A percentile compares a stretch with the other conserved stretches of the same genome.
Conservation (phyloP, 768 basidiomycete species). For the Butyriboletus loyo region DNA sequence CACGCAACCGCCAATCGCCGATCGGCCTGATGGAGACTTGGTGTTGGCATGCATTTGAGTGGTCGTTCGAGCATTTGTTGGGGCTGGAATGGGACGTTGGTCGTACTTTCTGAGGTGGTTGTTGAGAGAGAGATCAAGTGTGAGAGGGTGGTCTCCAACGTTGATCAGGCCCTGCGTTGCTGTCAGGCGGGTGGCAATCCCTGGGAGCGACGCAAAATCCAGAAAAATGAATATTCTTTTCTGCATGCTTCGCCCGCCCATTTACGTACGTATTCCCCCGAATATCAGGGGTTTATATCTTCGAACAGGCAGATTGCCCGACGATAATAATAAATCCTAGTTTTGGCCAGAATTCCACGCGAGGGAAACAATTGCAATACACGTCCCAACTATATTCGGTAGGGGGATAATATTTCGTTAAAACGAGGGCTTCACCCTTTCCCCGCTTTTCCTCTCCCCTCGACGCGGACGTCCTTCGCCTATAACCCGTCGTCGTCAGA, state of each 20-base stretch:
- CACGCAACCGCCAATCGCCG: slow-evolving; percentile 31
- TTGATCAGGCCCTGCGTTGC: slow-evolving; percentile 14
- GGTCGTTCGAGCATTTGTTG: slow-evolving; percentile 1
- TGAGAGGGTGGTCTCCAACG: background rate
- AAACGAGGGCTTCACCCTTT: slow-evolving; percentile 67
- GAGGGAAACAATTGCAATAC: slow-evolving; percentile 62
- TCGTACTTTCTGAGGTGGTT: background rate
- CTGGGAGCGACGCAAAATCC: slow-evolving; percentile 22
- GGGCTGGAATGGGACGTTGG: background rate
- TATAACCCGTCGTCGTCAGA: slow-evolving; percentile 16
- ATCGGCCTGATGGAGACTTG: slow-evolving; percentile 18
- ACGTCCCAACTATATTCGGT: slow-evolving; percentile 68
- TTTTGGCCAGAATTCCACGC: slow-evolving; percentile 60
- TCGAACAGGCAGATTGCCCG: slow-evolving; percentile 48
- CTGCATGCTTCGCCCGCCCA: slow-evolving; percentile 27
- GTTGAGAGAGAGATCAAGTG: background rate
- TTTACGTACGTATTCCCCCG: slow-evolving; percentile 63
- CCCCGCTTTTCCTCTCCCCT: slow-evolving; percentile 55
- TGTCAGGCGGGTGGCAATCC: slow-evolving; percentile 21
- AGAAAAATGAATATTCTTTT: slow-evolving; percentile 38
- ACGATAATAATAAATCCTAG: slow-evolving; percentile 58
- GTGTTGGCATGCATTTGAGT: slow-evolving; percentile 1
- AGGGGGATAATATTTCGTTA: slow-evolving; percentile 67
- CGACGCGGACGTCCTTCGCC: slow-evolving; percentile 33
- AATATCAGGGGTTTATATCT: slow-evolving; percentile 56